These are phyloP conservation scores for Trichoderma oligosporum DNA, from an alignment of 2,329 filamentous ascomycete species.

Conservation along the genomic window DNA sequence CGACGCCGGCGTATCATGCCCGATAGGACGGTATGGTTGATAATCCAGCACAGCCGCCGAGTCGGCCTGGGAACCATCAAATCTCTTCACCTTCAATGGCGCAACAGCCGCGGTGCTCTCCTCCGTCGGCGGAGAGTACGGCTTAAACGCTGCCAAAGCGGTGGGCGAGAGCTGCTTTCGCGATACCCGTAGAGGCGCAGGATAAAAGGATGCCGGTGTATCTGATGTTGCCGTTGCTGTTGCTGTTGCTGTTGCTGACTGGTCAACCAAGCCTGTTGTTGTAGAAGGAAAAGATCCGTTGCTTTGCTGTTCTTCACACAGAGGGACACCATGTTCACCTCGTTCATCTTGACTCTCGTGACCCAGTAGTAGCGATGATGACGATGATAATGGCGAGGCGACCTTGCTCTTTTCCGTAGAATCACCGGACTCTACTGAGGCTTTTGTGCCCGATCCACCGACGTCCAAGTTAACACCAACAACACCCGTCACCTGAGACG, in stretches of 20 bases:
- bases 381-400: neutral
- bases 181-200: conserved; percentile 29
- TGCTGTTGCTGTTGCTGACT: neutral
- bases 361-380: neutral
- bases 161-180: conserved; percentile 25
- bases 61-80: neutral
- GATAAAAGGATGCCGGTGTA: conserved; percentile 23
- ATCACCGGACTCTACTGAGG: neutral
- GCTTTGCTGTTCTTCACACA: no score
- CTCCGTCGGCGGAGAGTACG: conserved; percentile 28
- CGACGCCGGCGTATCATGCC: neutral
- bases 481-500: neutral
- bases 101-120: neutral
- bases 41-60: conserved; percentile 23
- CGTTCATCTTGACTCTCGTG: neutral
- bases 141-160: conserved; percentile 27
- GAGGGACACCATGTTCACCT: neutral
- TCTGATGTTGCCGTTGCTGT: no score
- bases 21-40: conserved; percentile 27
- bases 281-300: no score
- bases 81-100: neutral
- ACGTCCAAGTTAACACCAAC: neutral
- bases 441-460: neutral
- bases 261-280: no score
- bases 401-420: neutral